phyloP scores from a whole-genome alignment of 345 rosid species.

The Corchorus olitorius region DNA sequence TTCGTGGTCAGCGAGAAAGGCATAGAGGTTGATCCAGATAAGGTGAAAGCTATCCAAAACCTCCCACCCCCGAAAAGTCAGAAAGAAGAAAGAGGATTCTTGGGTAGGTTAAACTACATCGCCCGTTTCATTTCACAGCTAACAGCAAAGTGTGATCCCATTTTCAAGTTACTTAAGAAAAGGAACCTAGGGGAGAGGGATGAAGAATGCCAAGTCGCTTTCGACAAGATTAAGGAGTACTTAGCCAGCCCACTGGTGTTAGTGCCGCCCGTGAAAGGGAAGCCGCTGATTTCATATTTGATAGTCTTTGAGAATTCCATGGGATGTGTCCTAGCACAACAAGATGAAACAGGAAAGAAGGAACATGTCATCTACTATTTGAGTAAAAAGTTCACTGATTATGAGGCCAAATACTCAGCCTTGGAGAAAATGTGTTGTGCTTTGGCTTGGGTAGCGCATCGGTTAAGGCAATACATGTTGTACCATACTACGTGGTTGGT shows the following conservation, averaged over 20 bases:
- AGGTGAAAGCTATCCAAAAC: neutral
- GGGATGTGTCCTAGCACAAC: neutral
- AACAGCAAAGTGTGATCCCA: neutral
- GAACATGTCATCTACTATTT: constrained; percentile 10
- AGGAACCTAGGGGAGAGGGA: neutral
- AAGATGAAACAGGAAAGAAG: neutral
- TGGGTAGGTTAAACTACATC: constrained; percentile 8
- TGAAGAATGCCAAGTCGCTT: neutral
- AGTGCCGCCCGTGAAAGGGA: neutral
- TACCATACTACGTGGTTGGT: neutral
- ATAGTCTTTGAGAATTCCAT: neutral
- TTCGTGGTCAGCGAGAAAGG: neutral
- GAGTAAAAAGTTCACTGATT: constrained; percentile 9
- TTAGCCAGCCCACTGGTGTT: neutral
- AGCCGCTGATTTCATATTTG: neutral
- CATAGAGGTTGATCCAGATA: neutral
- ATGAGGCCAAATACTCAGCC: neutral
- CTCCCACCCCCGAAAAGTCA: neutral
- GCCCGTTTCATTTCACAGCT: neutral
- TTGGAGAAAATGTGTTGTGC: constrained; percentile 9
- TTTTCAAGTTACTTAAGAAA: neutral
- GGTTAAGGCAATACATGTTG: constrained; percentile 7
- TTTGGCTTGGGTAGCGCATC: neutral
- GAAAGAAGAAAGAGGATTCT: neutral
- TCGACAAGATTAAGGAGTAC: constrained; percentile 12